A percentile compares a stretch with the other conserved stretches of the same genome.
These are phyloP conservation scores for Fusarium fracticaudum DNA, from an alignment of 2,329 filamentous ascomycete genomes.

Conservation along the genomic window DNA sequence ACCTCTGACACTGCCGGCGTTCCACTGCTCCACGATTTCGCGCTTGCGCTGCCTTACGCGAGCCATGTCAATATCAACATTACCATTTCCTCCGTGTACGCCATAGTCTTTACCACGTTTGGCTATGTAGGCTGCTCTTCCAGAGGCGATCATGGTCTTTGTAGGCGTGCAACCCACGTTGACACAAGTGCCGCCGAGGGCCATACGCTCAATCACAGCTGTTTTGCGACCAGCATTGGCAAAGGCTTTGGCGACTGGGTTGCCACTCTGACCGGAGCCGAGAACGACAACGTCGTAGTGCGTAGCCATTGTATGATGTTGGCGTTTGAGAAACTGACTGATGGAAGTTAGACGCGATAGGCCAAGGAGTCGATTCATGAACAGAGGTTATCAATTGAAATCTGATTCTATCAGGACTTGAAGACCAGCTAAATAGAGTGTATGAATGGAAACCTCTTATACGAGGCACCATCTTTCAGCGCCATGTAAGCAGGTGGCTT, in stretches of 20 bases:
- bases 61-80: slow-evolving; percentile 56
- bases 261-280: slow-evolving; percentile 63
- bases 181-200: slow-evolving; percentile 63
- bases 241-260: slow-evolving; percentile 59
- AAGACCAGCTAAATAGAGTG: not conserved
- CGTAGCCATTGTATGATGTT: slow-evolving; percentile 22
- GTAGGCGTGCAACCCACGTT: slow-evolving; percentile 67
- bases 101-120: slow-evolving; percentile 57
- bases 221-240: slow-evolving; percentile 55
- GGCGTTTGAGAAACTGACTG: not conserved
- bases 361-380: slow-evolving; percentile 18
- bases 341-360: not conserved
- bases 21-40: slow-evolving; percentile 61
- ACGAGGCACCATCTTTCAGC: not conserved
- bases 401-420: not conserved
- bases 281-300: slow-evolving; percentile 54
- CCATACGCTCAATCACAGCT: slow-evolving; percentile 57
- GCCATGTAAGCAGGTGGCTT: slow-evolving; percentile 27
- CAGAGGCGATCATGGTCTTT: slow-evolving; percentile 66
- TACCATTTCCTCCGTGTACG: slow-evolving; percentile 45
- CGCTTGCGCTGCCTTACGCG: slow-evolving; percentile 62
- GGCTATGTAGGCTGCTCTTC: slow-evolving; percentile 58
- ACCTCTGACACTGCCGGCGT: slow-evolving; percentile 57
- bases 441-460: not conserved
- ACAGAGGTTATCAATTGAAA: not conserved